Evolutionary conservation across 2,329 filamentous ascomycete species (phyloP).

Genomic region (Aspergillus sp.): DNA sequence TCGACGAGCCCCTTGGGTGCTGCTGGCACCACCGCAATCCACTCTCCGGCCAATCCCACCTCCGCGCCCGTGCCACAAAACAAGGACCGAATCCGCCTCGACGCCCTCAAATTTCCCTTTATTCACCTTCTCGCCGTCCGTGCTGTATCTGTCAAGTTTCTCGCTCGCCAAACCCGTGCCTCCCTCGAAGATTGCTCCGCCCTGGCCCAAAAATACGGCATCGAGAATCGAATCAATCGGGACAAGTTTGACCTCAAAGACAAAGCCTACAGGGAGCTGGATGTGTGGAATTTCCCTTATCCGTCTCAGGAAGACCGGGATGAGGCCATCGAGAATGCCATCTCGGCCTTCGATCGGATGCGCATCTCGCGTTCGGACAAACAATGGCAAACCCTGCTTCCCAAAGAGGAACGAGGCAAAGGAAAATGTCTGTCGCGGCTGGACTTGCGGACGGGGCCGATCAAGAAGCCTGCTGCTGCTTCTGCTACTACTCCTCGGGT

Average conservation of each 20-base stretch:
- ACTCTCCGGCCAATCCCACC: conserved; percentile 35
- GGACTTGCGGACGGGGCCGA: conserved; percentile 40
- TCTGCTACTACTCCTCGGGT: conserved; percentile 24
- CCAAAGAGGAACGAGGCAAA: conserved; percentile 53
- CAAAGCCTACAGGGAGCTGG: conserved; percentile 53
- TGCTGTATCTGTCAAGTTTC: conserved; percentile 40
- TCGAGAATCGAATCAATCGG: conserved; percentile 41
- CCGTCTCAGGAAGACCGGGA: conserved; percentile 48
- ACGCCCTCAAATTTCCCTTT: conserved; percentile 39
- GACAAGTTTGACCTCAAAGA: conserved; percentile 49
- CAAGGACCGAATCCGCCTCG: conserved; percentile 32
- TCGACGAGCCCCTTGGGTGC: conserved; percentile 35
- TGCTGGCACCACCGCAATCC: conserved; percentile 28
- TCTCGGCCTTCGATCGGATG: conserved; percentile 55
- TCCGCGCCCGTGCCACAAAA: conserved; percentile 31
- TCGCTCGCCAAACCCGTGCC: conserved; percentile 41
- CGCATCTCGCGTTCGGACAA: conserved; percentile 52
- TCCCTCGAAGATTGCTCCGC: conserved; percentile 41
- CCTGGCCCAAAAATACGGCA: conserved; percentile 46
- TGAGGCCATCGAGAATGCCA: conserved; percentile 53
- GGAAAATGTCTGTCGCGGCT: conserved; percentile 54
- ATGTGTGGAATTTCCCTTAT: conserved; percentile 55
- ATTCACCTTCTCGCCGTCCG: conserved; percentile 48
- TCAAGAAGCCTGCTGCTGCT: conserved; percentile 22
- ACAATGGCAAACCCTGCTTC: conserved; percentile 55